phyloP scores from a whole-genome alignment of 2,329 filamentous ascomycete genomes.

The Aspergillus piperis region DNA sequence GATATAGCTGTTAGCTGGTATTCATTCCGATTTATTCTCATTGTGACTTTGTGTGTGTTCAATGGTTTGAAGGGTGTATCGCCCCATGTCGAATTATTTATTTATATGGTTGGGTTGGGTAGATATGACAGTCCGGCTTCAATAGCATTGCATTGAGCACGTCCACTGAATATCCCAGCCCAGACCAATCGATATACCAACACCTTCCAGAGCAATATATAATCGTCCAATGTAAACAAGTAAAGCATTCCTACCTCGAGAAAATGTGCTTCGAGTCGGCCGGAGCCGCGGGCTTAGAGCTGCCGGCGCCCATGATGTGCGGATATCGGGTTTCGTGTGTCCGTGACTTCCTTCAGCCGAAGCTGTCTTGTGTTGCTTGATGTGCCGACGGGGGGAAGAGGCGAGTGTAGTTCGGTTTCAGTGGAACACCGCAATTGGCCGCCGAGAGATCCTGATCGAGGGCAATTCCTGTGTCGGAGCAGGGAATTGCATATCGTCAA shows the following conservation, averaged over 20 bases:
- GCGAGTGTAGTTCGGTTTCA: neutral
- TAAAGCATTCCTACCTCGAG: conserved; percentile 50
- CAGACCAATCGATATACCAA: neutral
- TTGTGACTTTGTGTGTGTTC: no score
- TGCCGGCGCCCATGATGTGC: conserved; percentile 60
- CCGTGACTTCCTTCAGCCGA: neutral
- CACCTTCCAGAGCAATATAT: no score
- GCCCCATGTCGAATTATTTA: no score
- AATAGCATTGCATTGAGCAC: neutral
- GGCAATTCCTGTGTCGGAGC: conserved; percentile 19
- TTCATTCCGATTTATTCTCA: conserved; percentile 9
- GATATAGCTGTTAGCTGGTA: conserved; percentile 16
- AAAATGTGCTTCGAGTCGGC: conserved; percentile 61
- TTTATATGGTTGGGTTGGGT: no score
- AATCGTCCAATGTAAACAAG: neutral
- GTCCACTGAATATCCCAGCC: neutral
- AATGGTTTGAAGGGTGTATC: no score
- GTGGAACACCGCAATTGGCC: conserved; percentile 3
- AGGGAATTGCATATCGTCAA: conserved; percentile 19
- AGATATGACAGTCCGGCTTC: neutral
- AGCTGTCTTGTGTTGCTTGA: no score
- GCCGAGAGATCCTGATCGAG: conserved; percentile 11
- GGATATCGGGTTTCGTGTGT: conserved; percentile 1
- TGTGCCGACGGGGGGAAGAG: no score
- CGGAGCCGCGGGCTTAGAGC: conserved; percentile 60